Evolutionary conservation across 352 stramenopile genomes (phyloP).

Genomic region (Globisporangium yorkense): DNA sequence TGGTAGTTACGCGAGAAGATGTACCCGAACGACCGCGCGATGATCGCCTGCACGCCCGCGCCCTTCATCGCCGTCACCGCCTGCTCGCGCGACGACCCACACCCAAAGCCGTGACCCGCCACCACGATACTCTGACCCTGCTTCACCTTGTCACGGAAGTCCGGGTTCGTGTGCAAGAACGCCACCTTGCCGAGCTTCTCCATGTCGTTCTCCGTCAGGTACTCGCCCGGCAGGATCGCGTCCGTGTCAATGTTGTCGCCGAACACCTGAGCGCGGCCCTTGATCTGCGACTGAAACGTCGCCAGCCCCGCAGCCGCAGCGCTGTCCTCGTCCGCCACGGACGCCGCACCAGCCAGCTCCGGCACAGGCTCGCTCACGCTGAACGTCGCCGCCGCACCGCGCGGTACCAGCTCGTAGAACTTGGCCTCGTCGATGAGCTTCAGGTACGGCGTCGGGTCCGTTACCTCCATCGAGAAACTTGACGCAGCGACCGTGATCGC

Average conservation of each 20-base stretch:
- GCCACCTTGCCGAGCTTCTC: slow-evolving; percentile 75
- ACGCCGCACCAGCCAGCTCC: slow-evolving; percentile 29
- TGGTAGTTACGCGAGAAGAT: slow-evolving; percentile 88
- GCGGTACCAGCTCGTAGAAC: slow-evolving; percentile 54
- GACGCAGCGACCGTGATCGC: slow-evolving; percentile 78
- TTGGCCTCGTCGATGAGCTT: slow-evolving; percentile 64
- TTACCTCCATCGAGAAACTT: slow-evolving; percentile 78
- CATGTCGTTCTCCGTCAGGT: slow-evolving; percentile 81
- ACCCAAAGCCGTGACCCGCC: slow-evolving; percentile 76
- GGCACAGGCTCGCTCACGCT: slow-evolving; percentile 41
- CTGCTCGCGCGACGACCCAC: slow-evolving; percentile 80
- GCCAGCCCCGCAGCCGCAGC: slow-evolving; percentile 39
- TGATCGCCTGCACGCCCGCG: slow-evolving; percentile 72
- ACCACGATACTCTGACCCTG: slow-evolving; percentile 69
- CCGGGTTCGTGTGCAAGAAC: slow-evolving; percentile 81
- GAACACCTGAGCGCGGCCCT: slow-evolving; percentile 75
- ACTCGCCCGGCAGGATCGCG: slow-evolving; percentile 69
- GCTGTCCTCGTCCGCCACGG: slow-evolving; percentile 52
- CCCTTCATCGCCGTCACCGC: slow-evolving; percentile 79
- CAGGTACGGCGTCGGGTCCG: slow-evolving; percentile 68
- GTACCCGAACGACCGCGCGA: slow-evolving; percentile 82
- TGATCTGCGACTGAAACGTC: slow-evolving; percentile 15
- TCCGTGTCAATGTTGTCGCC: slow-evolving; percentile 88
- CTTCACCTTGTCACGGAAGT: slow-evolving; percentile 80
- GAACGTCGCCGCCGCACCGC: slow-evolving; percentile 36